Evolutionary conservation across 371 early-diverging fungal species (phyloP).

Genomic region (Apophysomyces elegans): DNA sequence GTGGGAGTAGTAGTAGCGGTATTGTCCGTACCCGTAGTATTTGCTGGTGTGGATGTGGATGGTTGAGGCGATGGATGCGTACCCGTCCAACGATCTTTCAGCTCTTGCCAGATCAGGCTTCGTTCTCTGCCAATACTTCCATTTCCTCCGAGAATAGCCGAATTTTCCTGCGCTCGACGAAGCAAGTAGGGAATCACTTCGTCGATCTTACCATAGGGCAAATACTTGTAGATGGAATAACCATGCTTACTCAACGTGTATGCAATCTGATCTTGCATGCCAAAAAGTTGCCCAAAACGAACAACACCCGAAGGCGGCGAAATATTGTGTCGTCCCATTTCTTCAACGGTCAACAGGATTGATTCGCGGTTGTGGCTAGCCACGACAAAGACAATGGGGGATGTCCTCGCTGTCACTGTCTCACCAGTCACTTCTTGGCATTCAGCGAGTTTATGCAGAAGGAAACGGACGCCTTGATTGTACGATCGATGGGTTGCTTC

Average conservation of each 20-base stretch:
- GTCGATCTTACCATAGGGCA: slow-evolving; percentile 84
- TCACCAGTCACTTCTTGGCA: slow-evolving; percentile 32
- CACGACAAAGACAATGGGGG: slow-evolving; percentile 78
- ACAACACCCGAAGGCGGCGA: slow-evolving; percentile 68
- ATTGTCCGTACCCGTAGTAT: too few species aligned
- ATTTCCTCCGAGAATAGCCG: slow-evolving; percentile 67
- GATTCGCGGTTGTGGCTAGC: slow-evolving; percentile 94
- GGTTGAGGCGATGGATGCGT: not conserved
- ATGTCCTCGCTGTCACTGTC: slow-evolving; percentile 34
- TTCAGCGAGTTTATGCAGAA: slow-evolving; percentile 62
- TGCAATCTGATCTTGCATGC: slow-evolving; percentile 87
- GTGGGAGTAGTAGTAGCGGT: slow-evolving; percentile 4
- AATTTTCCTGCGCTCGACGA: slow-evolving; percentile 96
- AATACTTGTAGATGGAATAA: slow-evolving; percentile 87
- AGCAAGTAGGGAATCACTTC: slow-evolving; percentile 95
- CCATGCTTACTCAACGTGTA: slow-evolving; percentile 78
- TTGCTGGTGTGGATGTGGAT: not conserved
- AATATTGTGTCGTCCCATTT: slow-evolving; percentile 68
- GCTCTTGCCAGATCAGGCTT: slow-evolving; percentile 57
- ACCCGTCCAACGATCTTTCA: slow-evolving; percentile 46
- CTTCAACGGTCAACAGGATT: slow-evolving; percentile 66
- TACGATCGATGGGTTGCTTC: slow-evolving; percentile 87
- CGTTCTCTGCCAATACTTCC: slow-evolving; percentile 56
- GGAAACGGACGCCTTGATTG: slow-evolving; percentile 77
- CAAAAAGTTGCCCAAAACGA: slow-evolving; percentile 91